phyloP scores from a whole-genome alignment of 176 grass and related monocot species.

The Phoenix roebelenii region DNA sequence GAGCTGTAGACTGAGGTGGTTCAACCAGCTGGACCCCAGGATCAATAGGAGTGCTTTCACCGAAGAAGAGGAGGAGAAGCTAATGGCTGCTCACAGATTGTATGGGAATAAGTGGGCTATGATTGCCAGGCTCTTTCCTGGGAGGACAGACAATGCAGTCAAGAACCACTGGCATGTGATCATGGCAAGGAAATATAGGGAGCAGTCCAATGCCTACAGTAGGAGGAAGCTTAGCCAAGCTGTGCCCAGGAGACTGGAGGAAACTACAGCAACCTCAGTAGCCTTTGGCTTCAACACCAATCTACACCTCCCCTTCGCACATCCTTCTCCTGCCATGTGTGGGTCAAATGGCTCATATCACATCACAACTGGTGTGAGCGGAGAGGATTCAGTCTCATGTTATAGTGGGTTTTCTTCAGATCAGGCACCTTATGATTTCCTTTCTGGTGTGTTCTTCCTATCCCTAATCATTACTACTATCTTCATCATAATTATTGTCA shows the following conservation, averaged over 20 bases:
- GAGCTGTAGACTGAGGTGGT: constrained; percentile 85
- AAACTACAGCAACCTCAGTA: background rate
- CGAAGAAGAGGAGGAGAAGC: constrained; percentile 74
- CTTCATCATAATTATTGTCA: too few relatives aligned
- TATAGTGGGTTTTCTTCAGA: too few relatives aligned
- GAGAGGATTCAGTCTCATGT: too few relatives aligned
- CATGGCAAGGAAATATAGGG: constrained; percentile 60
- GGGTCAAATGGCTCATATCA: background rate
- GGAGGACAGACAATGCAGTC: constrained; percentile 87
- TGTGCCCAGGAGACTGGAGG: background rate
- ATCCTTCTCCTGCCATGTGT: background rate
- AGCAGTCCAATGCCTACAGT: constrained; percentile 50
- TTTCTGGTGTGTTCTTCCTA: too few relatives aligned
- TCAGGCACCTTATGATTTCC: too few relatives aligned
- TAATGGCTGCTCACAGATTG: constrained; percentile 54
- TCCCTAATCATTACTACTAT: too few relatives aligned
- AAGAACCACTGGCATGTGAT: constrained; percentile 98
- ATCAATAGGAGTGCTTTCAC: constrained; percentile 64
- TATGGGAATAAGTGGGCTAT: constrained; percentile 97
- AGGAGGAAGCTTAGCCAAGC: constrained; percentile 35
- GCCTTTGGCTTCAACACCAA: background rate
- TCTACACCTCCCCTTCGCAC: background rate
- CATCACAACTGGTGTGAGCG: too few relatives aligned
- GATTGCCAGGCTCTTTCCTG: constrained; percentile 68
- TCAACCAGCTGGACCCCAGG: constrained; percentile 87